These are phyloP conservation scores for Yarrowia alimentaria DNA, from an alignment of 805 yeast species.

Conservation along the genomic window DNA sequence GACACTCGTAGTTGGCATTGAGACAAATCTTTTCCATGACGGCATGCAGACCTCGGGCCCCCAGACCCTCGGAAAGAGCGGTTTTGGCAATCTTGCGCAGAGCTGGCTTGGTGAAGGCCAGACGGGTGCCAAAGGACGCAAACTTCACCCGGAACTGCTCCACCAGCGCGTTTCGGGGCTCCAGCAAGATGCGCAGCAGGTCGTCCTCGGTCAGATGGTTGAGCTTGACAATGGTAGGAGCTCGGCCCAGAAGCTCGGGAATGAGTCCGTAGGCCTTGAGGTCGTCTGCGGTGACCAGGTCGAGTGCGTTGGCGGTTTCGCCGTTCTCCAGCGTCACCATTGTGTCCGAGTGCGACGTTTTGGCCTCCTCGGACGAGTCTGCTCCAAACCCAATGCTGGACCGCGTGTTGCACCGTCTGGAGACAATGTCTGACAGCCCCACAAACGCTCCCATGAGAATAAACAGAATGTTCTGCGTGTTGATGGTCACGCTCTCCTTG, in stretches of 20 bases:
- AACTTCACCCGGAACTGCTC: slow-evolving; percentile 56
- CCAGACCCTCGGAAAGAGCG: slow-evolving; percentile 55
- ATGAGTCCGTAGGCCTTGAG: slow-evolving; percentile 54
- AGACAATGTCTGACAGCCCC: slow-evolving; percentile 52
- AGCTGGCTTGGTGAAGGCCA: slow-evolving; percentile 52
- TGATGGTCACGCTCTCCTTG: slow-evolving; percentile 41
- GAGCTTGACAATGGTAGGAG: slow-evolving; percentile 54
- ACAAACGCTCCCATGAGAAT: slow-evolving; percentile 63
- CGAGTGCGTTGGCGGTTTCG: slow-evolving; percentile 45
- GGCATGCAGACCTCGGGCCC: slow-evolving; percentile 59
- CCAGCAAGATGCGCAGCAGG: slow-evolving; percentile 50
- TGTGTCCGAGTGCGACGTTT: slow-evolving; percentile 31
- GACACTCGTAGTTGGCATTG: slow-evolving; percentile 57
- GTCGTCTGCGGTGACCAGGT: slow-evolving; percentile 51
- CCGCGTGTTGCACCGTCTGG: slow-evolving; percentile 38
- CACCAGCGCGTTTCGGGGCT: slow-evolving; percentile 56
- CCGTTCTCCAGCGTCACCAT: slow-evolving; percentile 44
- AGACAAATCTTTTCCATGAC: slow-evolving; percentile 53
- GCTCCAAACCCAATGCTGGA: slow-evolving; percentile 31
- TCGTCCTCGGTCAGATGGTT: slow-evolving; percentile 48
- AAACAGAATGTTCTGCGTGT: slow-evolving; percentile 56
- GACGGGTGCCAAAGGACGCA: slow-evolving; percentile 51
- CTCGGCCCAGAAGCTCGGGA: slow-evolving; percentile 60
- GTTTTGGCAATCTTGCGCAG: slow-evolving; percentile 48
- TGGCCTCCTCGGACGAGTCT: no score